Base-by-base conservation (phyloP, 768 basidiomycete genomes). In the Hydnomerulius pinastri region DNA sequence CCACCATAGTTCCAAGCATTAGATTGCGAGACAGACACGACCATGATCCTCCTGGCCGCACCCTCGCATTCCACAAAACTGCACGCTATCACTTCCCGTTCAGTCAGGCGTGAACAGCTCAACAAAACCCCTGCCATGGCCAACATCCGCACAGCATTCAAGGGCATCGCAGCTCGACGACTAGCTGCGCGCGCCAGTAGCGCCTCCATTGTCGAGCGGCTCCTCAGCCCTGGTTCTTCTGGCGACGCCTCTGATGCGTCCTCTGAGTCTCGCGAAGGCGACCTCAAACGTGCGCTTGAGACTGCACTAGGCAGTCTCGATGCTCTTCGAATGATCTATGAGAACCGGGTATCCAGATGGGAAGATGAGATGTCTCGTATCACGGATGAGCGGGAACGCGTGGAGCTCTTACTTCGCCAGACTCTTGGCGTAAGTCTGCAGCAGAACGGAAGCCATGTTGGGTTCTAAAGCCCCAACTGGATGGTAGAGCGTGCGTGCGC, bases 1-100 rank as follows among this genome's bases (percentile, higher is more conserved):
- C 36, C 21, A 54, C 28, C 53, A 24, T 56, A 92, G 89, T 86
- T 92, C 76, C 85, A 88, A 70, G 77, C 77, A 27, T 70, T 92
- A 25, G 89, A 91, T 69, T 77, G 87, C 37, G 86, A 90, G 65
- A 92, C 90, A 4, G 90, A 91, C 56, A 77, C 88, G 9, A 90
- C 87, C 0, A 77, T 92, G 72, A 68, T 91, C 21, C 69, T 92
- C 0, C 70, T 92, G 21, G 88, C 88, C 4, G 79, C 88, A 0
- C 90, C 89, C 0, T 82, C 87, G 2, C 88, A 91, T 61, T 75
- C 83, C 11, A 82, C 79, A 13, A 86, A 85, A 57, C 61, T 87
- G 6, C 79, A 87, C 55, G 64, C 80, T 3, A 64, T 88, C 21
- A 80, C 78, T 3, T 90, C 87, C 21, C 82, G 90, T 7, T 78